These are phyloP conservation scores for Tripterygium wilfordii DNA, from an alignment of 177 flowering plant species.

Conservation along the genomic window DNA sequence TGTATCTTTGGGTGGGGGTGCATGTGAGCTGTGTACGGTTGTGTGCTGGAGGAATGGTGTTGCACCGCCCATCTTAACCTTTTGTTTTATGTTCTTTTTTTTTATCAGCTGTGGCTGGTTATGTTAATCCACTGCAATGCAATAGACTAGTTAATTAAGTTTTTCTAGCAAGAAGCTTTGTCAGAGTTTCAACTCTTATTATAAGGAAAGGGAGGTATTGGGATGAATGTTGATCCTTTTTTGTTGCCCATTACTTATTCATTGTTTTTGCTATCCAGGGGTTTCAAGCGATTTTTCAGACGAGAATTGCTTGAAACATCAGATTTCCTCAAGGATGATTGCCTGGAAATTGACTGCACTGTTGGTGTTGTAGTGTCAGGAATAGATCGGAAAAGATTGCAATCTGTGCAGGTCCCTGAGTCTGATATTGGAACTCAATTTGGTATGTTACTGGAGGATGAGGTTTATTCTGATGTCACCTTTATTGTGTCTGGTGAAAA, in stretches of 20 bases:
- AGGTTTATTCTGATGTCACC: conserved; percentile 71
- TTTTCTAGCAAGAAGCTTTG: too few species aligned
- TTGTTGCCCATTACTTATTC: too few species aligned
- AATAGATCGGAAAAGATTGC: conserved; percentile 58
- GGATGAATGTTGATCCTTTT: not conserved
- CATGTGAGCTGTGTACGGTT: too few species aligned
- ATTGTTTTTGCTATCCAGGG: conserved; percentile 51
- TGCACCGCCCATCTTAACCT: too few species aligned
- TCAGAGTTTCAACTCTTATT: too few species aligned
- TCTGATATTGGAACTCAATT: conserved; percentile 80
- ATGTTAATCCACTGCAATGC: too few species aligned
- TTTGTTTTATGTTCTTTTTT: too few species aligned
- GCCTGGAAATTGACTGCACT: conserved; percentile 79
- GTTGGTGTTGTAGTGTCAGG: conserved; percentile 91
- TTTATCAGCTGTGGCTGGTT: too few species aligned
- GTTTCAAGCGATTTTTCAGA: conserved; percentile 82
- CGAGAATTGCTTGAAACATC: conserved; percentile 74
- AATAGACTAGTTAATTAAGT: too few species aligned
- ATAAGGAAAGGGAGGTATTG: too few species aligned
- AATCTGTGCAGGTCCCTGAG: conserved; percentile 64
- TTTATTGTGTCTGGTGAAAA: conserved; percentile 70
- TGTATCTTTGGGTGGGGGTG: too few species aligned
- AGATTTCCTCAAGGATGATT: conserved; percentile 81
- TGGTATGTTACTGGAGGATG: conserved; percentile 65
- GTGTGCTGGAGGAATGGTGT: too few species aligned